These are phyloP conservation scores for Acanthamoeba royreba DNA, from an alignment of 208 protist genomes.

Conservation along the genomic window DNA sequence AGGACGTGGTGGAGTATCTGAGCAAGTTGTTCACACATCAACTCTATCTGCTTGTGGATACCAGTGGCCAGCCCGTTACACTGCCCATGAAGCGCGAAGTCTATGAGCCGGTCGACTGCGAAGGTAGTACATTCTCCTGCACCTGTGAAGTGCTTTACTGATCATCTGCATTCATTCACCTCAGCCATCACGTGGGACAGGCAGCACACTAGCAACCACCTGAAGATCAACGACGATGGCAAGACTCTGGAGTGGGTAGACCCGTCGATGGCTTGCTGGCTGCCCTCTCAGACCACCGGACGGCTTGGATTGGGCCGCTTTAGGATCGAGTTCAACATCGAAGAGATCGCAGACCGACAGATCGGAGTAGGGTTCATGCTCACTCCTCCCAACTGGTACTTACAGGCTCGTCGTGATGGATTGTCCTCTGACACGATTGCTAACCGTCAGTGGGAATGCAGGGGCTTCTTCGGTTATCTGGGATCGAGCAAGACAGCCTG, in stretches of 20 bases:
- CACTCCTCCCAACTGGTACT: not conserved
- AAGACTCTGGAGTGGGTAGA: not conserved
- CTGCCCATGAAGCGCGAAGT: not conserved
- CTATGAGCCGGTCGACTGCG: not conserved
- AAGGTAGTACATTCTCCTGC: not conserved
- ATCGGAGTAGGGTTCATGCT: not conserved
- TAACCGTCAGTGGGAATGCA: not conserved
- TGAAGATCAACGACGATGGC: not conserved
- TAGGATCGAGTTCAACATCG: not conserved
- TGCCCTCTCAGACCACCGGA: not conserved
- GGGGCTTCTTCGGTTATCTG: not conserved
- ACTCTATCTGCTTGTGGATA: not conserved
- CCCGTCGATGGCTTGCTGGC: not conserved
- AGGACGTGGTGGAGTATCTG: not conserved
- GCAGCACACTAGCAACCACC: not conserved
- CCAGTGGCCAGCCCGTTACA: not conserved
- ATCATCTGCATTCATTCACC: not conserved
- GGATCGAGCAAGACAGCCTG: not conserved
- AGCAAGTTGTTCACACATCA: not conserved
- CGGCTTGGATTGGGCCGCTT: not conserved
- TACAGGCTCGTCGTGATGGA: not conserved
- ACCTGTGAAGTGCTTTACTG: not conserved
- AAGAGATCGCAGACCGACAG: not conserved
- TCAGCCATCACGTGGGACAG: not conserved
- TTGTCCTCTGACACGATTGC: too few species aligned